Evolutionary conservation across 2,329 filamentous ascomycete genomes (phyloP).

Genomic region (Colletotrichum ledebouriae): DNA sequence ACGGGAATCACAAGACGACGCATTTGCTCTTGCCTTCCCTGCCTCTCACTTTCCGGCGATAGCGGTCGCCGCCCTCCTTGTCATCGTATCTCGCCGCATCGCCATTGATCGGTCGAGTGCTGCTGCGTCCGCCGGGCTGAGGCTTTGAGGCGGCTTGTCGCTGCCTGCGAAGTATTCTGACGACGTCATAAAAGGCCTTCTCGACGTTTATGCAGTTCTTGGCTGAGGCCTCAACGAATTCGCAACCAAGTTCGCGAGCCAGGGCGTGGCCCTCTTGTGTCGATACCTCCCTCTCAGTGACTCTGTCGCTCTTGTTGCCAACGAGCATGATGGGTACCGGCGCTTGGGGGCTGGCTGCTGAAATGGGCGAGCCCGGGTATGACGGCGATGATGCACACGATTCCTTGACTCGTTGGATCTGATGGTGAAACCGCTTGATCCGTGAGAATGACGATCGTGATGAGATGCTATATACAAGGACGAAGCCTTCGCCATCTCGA

Average conservation of each 20-base stretch:
- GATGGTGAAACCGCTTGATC: constrained; percentile 95
- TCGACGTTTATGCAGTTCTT: constrained; percentile 99
- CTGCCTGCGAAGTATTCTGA: constrained; percentile 88
- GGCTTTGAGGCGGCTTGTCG: constrained; percentile 69
- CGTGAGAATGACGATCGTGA: constrained; percentile 94
- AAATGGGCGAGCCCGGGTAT: constrained; percentile 80
- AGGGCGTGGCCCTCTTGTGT: constrained; percentile 95
- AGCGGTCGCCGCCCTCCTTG: constrained; percentile 41
- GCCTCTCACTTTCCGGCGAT: constrained; percentile 39
- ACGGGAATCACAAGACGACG: constrained; percentile 40
- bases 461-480: constrained; percentile 98
- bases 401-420: constrained; percentile 98
- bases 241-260: constrained; percentile 91
- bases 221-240: constrained; percentile 96
- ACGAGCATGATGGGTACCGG: constrained; percentile 92
- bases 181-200: constrained; percentile 98
- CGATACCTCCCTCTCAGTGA: constrained; percentile 95
- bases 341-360: constrained; percentile 69
- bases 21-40: constrained; percentile 44
- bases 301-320: constrained; percentile 89
- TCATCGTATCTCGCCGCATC: constrained; percentile 39
- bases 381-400: constrained; percentile 82
- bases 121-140: constrained; percentile 42
- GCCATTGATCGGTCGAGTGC: constrained; percentile 40
- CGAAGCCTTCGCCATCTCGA: constrained; percentile 95